Percentiles rank a stretch among this genome's conserved stretches.
Evolutionary conservation across 2,329 filamentous ascomycete species (phyloP).

Genomic region (Aphanoascus verrucosus): DNA sequence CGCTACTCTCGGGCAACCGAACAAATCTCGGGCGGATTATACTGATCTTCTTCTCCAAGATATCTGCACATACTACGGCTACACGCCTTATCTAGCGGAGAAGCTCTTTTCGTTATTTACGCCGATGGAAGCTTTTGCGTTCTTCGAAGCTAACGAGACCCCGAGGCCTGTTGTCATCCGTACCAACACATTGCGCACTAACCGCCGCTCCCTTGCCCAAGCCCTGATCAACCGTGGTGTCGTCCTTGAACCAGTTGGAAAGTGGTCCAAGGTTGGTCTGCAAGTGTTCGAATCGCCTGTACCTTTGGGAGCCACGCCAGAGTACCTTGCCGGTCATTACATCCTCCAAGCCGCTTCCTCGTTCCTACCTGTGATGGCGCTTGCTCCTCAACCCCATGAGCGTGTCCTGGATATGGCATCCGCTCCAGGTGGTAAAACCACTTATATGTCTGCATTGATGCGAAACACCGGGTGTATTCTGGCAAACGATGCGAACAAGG

Average conservation of each 20-base stretch:
- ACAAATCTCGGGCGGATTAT: slow-evolving; percentile 78
- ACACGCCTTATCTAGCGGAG: slow-evolving; percentile 86
- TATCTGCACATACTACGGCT: slow-evolving; percentile 93
- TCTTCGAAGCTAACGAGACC: slow-evolving; percentile 98
- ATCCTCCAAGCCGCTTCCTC: slow-evolving; percentile 94
- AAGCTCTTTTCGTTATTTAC: slow-evolving; percentile 91
- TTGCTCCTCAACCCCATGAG: slow-evolving; percentile 87
- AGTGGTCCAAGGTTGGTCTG: slow-evolving; percentile 96
- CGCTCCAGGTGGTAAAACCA: slow-evolving; percentile 91
- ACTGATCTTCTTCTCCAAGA: slow-evolving; percentile 77
- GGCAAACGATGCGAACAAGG: slow-evolving; percentile 92
- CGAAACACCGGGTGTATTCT: slow-evolving; percentile 93
- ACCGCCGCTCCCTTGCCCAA: slow-evolving; percentile 72
- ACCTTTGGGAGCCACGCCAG: slow-evolving; percentile 85
- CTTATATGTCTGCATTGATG: slow-evolving; percentile 92
- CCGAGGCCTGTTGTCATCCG: slow-evolving; percentile 87
- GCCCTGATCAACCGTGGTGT: slow-evolving; percentile 92
- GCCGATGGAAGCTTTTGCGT: slow-evolving; percentile 87
- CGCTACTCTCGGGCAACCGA: slow-evolving; percentile 65
- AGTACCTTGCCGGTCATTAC: slow-evolving; percentile 95
- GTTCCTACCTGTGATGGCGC: slow-evolving; percentile 94
- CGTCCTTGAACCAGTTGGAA: slow-evolving; percentile 89
- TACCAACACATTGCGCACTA: slow-evolving; percentile 82
- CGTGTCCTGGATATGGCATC: slow-evolving; percentile 89
- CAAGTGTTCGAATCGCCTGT: slow-evolving; percentile 88